Conservation (phyloP, 176 grass and related monocot species). For the Lolium multiflorum region DNA sequence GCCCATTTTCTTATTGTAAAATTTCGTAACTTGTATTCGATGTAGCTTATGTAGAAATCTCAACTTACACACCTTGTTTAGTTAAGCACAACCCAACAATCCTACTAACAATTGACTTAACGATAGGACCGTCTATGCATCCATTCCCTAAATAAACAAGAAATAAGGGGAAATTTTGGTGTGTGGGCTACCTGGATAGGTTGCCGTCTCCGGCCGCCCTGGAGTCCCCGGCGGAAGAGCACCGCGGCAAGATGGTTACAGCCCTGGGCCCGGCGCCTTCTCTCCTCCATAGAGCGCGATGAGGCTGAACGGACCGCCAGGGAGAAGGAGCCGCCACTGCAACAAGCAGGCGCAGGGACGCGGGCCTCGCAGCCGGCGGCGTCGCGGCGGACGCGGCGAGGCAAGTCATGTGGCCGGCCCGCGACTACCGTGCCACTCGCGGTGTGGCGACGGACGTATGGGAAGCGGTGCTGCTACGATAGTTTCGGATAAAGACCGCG, state of each 20-base stretch:
- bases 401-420: slow-evolving; percentile 44
- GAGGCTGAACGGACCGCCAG: background rate
- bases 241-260: slow-evolving; percentile 40
- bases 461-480: background rate
- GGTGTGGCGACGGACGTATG: background rate
- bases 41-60: background rate
- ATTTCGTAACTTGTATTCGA: background rate
- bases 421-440: slow-evolving; percentile 10
- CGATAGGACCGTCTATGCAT: background rate
- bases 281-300: background rate
- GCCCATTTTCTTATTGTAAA: background rate
- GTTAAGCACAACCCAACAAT: background rate
- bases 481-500: slow-evolving; percentile 47
- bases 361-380: background rate
- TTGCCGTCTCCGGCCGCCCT: slow-evolving; percentile 45
- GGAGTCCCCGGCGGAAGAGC: slow-evolving; percentile 59
- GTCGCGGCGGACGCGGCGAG: slow-evolving; percentile 27
- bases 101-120: background rate
- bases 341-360: background rate
- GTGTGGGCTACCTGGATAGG: slow-evolving; percentile 40
- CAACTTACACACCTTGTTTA: background rate
- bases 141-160: slow-evolving; percentile 1
- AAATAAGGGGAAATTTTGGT: background rate
- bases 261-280: background rate
- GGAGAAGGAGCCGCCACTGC: background rate